Evolutionary conservation across 1,139 yeast species (phyloP), one percentile per base, ranked within the genome.

Genomic region (Diutina catenulata): DNA sequence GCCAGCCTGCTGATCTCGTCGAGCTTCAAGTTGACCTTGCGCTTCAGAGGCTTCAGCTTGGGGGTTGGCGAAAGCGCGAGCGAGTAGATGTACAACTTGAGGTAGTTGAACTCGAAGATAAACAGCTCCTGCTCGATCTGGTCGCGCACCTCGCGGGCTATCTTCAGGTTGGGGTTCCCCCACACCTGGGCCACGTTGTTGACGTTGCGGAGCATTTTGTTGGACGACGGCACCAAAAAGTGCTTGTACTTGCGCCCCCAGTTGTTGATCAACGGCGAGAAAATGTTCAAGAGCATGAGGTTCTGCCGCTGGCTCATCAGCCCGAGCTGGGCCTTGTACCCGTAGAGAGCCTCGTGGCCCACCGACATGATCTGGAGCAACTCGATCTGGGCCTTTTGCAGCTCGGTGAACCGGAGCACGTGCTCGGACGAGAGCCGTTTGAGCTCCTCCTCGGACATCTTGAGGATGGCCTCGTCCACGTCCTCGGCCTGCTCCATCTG

Each of bases 321-420:
- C 4, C 77, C 76, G 37, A 71, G 55, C 45, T 70, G 76, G 1
- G 80, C 76, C 46, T 73, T 72, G 42, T 69, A 70, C 21, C 79
- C 80, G 54, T 87, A 87, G 18, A 88, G 62, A 1, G 91, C 76
- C 49, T 86, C 94, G 54, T 84, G 87, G 24, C 94, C 93, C 39
- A 87, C 62, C 0, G 91, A 74, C 64, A 82, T 75, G 43, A 87
- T 81, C 52, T 82, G 84, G 33, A 86, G 58, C 36, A 87, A 59
- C 49, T 83, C 95, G 29, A 87, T 66, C 46, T 80, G 81, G 2
- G 95, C 95, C 50, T 72, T 70, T 50, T 86, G 94, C 18, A 66
- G 60, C n/a, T 57, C 55, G 0, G 86, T 70, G 47, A 84, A 82
- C 39, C 49, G 53, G 15, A 67, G 47, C 1, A 49, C 49, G 37